Evolutionary conservation across 495 filamentous ascomycete genomes (phyloP).

Genomic region (Hypoxylon rickii): DNA sequence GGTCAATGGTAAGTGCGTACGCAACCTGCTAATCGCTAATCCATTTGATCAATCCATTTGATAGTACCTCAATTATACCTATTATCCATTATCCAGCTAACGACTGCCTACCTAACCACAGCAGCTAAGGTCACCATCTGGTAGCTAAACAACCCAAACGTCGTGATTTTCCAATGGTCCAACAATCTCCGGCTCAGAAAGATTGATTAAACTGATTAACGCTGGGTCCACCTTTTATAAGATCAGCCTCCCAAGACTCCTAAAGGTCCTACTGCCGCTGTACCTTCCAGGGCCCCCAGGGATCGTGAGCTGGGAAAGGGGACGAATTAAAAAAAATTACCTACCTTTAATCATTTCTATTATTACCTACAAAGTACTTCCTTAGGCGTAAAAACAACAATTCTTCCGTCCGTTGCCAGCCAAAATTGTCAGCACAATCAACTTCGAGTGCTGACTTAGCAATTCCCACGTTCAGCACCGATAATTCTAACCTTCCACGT

Average conservation of each 20-base stretch:
- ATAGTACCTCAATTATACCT: too few species aligned
- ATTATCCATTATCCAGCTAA: too few species aligned
- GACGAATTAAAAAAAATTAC: constrained; percentile 9
- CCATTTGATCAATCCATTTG: too few species aligned
- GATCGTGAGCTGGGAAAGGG: constrained; percentile 30
- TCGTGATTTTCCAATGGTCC: too few species aligned
- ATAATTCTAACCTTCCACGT: background rate
- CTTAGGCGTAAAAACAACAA: too few species aligned
- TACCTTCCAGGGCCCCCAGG: constrained; percentile 13
- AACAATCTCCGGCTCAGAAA: too few species aligned
- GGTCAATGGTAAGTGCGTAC: too few species aligned
- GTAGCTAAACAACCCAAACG: too few species aligned
- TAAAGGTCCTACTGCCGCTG: constrained; percentile 6
- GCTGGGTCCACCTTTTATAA: constrained; percentile 17
- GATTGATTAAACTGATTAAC: constrained; percentile 14
- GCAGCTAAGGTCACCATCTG: too few species aligned
- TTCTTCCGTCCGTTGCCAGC: constrained; percentile 12
- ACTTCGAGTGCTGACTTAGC: constrained; percentile 17
- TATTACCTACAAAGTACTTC: too few species aligned
- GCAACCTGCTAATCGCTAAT: too few species aligned
- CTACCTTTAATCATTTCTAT: background rate
- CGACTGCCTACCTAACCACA: too few species aligned
- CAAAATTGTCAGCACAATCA: constrained; percentile 1
- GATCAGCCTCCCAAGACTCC: constrained; percentile 30
- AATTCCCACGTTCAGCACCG: constrained; percentile 4